Base-by-base conservation (phyloP, 305 asterid genomes). In the Fraxinus velutina region DNA sequence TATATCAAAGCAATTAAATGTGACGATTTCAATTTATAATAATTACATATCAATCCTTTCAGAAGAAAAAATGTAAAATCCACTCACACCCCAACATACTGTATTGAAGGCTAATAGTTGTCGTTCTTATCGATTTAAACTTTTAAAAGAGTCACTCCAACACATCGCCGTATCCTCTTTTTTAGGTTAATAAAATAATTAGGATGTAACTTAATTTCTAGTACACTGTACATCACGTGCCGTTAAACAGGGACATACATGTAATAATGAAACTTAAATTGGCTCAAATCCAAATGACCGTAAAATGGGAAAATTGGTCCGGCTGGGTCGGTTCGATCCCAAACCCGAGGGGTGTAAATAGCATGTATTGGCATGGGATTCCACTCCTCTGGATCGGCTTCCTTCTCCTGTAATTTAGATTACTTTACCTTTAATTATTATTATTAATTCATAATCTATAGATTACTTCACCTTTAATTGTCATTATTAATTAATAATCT, bases 261-360 rank as follows among this genome's bases (percentile, higher is more conserved):
- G 34, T 27, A 66, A 66, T 27, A 66, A 22, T 27, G 73, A 12
- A 30, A 47, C 2, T 32, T 77, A 52, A 73, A 84, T 88, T 82
- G 82, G 89, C 73, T 66, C 73, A 66, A 88, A 86, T 85, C 89
- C 90, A 88, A 62, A 88, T 80, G 90, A 76, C 78, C 87, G 83
- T 17, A 81, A 85, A 83, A 83, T 66, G 79, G 36, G 90, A 82
- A 86, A 80, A 33, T 79, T 82, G 90, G 86, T 82, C 88, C 78
- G 81, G 76, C 83, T 37, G 83, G 86, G 77, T 83, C 85, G 84
- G 29, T 79, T 34, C 0, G 50, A 82, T 80, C 72, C 83, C 89
- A 74, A 79, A 88, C 87, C 88, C 89, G 85, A 86, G 86, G 86
- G 21, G 47, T 1, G 15, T 6, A 22, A 15, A 50, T 37, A 44